Evolutionary conservation across 805 yeast species (phyloP).

Genomic region (Zygotorulaspora chibaensis): DNA sequence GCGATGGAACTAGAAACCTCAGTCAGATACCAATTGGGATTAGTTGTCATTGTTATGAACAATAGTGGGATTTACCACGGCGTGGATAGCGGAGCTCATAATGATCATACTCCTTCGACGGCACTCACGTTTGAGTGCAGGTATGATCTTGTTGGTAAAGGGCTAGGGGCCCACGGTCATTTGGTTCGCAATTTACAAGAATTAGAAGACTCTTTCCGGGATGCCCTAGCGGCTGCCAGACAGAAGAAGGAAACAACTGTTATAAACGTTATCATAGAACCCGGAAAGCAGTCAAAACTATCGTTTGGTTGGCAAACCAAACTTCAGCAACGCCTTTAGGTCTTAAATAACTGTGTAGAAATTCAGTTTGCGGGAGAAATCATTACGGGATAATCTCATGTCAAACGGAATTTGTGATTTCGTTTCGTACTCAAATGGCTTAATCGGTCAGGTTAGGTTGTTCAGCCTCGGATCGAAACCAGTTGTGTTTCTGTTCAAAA

Average conservation of each 20-base stretch:
- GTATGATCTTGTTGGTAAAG: constrained; percentile 52
- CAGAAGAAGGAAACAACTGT: constrained; percentile 39
- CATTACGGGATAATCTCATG: not conserved
- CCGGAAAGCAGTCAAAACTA: constrained; percentile 51
- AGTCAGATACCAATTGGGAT: constrained; percentile 48
- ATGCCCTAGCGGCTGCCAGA: constrained; percentile 35
- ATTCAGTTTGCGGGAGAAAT: too few species aligned
- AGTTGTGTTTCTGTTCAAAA: constrained; percentile 8
- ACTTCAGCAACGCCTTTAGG: constrained; percentile 2
- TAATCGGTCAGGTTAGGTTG: not conserved
- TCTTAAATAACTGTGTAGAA: not conserved
- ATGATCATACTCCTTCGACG: constrained; percentile 46
- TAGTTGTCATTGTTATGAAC: constrained; percentile 62
- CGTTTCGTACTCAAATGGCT: constrained; percentile 4
- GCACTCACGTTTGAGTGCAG: constrained; percentile 53
- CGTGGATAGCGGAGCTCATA: constrained; percentile 33
- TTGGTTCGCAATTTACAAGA: constrained; percentile 42
- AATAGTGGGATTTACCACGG: constrained; percentile 74
- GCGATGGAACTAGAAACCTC: constrained; percentile 72
- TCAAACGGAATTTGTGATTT: not conserved
- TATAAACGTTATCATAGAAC: constrained; percentile 58
- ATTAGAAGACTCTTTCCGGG: constrained; percentile 34
- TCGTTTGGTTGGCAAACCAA: constrained; percentile 62
- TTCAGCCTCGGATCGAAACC: constrained; percentile 17
- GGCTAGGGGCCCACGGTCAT: constrained; percentile 56